Conservation (phyloP, 78 protist species). For the Trichosphaerium sp. region DNA sequence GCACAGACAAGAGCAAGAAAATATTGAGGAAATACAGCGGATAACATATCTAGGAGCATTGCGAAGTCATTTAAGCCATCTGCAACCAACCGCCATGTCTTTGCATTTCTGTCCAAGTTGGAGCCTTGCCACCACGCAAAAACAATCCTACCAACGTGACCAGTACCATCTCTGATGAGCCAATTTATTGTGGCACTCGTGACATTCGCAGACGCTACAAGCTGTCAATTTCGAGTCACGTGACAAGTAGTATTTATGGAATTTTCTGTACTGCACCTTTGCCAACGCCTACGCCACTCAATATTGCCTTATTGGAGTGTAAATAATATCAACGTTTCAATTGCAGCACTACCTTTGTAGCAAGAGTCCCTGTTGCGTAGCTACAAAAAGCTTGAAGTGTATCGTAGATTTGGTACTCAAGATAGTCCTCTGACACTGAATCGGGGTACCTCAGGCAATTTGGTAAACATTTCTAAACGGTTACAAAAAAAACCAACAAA, state of each 20-base stretch:
- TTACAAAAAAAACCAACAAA: too few relatives aligned
- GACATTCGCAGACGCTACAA: too few relatives aligned
- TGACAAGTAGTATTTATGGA: too few relatives aligned
- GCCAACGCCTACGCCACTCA: too few relatives aligned
- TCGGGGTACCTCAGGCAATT: constrained; percentile 70
- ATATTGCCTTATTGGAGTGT: too few relatives aligned
- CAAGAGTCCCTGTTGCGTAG: constrained; percentile 40
- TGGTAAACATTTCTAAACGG: too few relatives aligned
- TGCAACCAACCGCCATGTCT: constrained; percentile 43
- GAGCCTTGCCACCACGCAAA: constrained; percentile 15
- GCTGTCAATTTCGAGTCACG: too few relatives aligned
- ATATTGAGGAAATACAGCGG: background rate
- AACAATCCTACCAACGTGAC: constrained; percentile 22
- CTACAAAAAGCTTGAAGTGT: constrained; percentile 55
- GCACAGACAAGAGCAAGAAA: constrained; percentile 5
- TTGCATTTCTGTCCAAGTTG: constrained; percentile 35
- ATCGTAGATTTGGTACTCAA: constrained; percentile 59
- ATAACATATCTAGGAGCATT: constrained; percentile 41
- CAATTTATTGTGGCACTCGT: too few relatives aligned
- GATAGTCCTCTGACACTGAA: constrained; percentile 54
- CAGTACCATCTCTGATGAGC: constrained; percentile 33
- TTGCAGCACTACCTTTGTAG: constrained; percentile 40
- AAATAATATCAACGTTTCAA: too few relatives aligned
- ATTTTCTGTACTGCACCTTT: too few relatives aligned
- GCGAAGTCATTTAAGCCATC: constrained; percentile 43